These are phyloP conservation scores for Acer campestre DNA, from an alignment of 345 rosid genomes.

Conservation along the genomic window DNA sequence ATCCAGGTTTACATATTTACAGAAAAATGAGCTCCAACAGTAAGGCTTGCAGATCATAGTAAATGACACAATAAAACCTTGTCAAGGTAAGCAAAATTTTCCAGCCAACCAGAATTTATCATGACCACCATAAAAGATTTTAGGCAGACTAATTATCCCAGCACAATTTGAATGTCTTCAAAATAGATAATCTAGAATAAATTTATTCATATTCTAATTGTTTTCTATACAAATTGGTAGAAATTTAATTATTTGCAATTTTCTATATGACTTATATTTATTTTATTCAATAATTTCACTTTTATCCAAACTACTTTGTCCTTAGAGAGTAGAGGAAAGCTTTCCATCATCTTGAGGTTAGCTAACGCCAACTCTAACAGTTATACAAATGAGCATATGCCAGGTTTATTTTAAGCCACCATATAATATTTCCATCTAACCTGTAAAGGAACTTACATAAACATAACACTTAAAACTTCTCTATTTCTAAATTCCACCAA, in stretches of 20 bases:
- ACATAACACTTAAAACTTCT: neutral
- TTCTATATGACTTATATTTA: neutral
- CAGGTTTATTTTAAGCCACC: neutral
- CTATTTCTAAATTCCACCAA: neutral
- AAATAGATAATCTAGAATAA: neutral
- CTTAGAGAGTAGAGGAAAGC: neutral
- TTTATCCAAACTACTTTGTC: neutral
- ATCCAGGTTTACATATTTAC: too few species aligned
- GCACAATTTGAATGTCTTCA: neutral
- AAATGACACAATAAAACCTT: neutral
- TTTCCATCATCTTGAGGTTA: neutral
- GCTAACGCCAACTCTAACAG: neutral
- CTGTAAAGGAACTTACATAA: neutral
- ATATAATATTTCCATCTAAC: constrained; percentile 2
- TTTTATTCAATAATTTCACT: neutral
- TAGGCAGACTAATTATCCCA: neutral
- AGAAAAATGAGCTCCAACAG: too few species aligned
- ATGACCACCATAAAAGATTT: neutral
- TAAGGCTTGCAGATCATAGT: neutral
- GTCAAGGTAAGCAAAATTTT: neutral
- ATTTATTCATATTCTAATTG: neutral
- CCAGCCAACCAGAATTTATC: neutral
- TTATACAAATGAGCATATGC: neutral
- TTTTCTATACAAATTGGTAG: neutral
- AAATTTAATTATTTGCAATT: neutral